These are phyloP conservation scores for Jatropha podagrica DNA, from an alignment of 441 rosid genomes.

Conservation along the genomic window DNA sequence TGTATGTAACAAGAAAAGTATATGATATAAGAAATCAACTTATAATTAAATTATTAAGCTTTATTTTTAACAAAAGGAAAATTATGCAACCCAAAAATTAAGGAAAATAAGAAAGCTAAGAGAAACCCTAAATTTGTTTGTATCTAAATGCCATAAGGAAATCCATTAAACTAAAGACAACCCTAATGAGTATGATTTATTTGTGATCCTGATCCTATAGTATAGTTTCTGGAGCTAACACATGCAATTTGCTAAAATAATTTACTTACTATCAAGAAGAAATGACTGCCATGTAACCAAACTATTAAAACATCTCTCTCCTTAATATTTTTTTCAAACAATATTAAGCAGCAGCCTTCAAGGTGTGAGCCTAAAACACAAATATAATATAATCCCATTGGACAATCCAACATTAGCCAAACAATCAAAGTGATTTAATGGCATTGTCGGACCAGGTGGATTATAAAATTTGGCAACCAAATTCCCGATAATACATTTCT, in stretches of 20 bases:
- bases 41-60: no score
- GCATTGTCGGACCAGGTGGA: slow-evolving; percentile 35
- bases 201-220: neutral
- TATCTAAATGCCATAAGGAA: neutral
- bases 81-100: neutral
- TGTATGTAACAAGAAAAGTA: no score
- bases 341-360: neutral
- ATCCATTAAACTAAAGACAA: neutral
- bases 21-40: no score
- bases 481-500: slow-evolving; percentile 14
- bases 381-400: slow-evolving; percentile 4
- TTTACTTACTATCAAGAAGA: neutral
- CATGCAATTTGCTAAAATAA: neutral
- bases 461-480: slow-evolving; percentile 20
- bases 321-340: neutral
- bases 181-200: neutral
- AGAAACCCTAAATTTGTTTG: neutral
- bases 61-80: no score
- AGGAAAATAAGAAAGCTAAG: neutral
- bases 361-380: neutral
- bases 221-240: neutral
- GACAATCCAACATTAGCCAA: slow-evolving; percentile 24
- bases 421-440: slow-evolving; percentile 20
- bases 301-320: neutral
- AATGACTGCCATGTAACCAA: neutral